Evolutionary conservation across 2,329 filamentous ascomycete species (phyloP).

Genomic region (Aspergillus pseudonomiae): DNA sequence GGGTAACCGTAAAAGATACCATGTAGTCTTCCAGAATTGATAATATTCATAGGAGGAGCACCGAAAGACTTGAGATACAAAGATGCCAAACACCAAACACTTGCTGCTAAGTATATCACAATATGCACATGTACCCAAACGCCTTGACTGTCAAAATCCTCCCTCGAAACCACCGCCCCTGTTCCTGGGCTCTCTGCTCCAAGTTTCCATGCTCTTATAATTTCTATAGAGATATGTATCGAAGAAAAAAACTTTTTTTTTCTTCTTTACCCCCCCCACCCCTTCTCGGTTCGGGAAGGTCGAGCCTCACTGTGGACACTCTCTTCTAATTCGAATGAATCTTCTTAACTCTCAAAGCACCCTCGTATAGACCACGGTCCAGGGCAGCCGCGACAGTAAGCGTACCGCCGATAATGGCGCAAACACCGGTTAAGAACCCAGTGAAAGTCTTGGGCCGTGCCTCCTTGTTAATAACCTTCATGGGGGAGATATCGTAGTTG

Average conservation of each 20-base stretch:
- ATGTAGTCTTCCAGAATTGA: neutral
- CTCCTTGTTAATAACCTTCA: constrained; percentile 99
- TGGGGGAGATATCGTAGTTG: constrained; percentile 98
- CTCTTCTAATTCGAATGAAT: constrained; percentile 63
- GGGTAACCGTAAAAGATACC: neutral
- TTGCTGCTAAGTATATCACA: constrained; percentile 6
- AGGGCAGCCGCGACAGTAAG: constrained; percentile 93
- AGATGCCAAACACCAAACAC: constrained; percentile 8
- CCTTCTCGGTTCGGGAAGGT: neutral
- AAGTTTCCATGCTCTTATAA: neutral
- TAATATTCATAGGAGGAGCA: neutral
- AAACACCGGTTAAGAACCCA: constrained; percentile 90
- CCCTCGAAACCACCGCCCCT: neutral
- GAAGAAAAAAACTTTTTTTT: neutral
- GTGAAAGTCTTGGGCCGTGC: constrained; percentile 85
- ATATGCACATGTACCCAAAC: constrained; percentile 11
- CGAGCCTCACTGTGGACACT: neutral
- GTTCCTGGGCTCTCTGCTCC: neutral
- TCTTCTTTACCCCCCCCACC: neutral
- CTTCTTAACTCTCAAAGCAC: constrained; percentile 82
- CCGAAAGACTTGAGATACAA: neutral
- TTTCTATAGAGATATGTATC: neutral
- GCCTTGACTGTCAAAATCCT: constrained; percentile 4
- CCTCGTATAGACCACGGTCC: constrained; percentile 90
- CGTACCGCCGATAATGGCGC: constrained; percentile 91